These are phyloP conservation scores for Phascolomyces articulosus DNA, from an alignment of 371 early-diverging fungal genomes.

Conservation along the genomic window DNA sequence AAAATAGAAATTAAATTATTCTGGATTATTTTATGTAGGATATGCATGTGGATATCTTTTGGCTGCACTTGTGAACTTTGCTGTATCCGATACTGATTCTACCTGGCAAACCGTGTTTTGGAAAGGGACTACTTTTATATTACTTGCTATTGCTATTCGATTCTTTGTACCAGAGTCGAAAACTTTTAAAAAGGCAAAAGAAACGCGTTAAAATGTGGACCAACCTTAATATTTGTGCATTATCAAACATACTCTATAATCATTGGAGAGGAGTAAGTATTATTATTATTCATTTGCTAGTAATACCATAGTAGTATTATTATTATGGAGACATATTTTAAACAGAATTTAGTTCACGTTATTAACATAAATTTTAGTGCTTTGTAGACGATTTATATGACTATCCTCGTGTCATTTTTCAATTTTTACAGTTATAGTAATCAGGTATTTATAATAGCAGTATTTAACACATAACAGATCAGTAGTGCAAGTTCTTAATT, in stretches of 20 bases:
- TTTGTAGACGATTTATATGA: slow-evolving; percentile 58
- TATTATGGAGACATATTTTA: too few species aligned
- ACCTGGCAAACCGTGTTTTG: slow-evolving; percentile 74
- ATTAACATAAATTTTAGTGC: too few species aligned
- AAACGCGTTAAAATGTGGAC: slow-evolving; percentile 26
- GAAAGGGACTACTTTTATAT: slow-evolving; percentile 63
- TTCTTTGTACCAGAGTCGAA: slow-evolving; percentile 68
- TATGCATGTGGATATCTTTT: slow-evolving; percentile 69
- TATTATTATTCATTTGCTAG: not conserved
- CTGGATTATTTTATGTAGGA: too few species aligned
- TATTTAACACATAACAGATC: too few species aligned
- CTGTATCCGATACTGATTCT: slow-evolving; percentile 38
- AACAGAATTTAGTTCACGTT: too few species aligned
- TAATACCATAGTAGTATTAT: too few species aligned
- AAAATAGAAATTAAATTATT: too few species aligned
- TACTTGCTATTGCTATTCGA: slow-evolving; percentile 58
- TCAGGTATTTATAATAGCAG: slow-evolving; percentile 54
- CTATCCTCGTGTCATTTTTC: slow-evolving; percentile 62
- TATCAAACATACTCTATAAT: not conserved
- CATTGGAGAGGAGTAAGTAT: not conserved
- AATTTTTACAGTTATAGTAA: slow-evolving; percentile 73
- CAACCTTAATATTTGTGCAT: too few species aligned
- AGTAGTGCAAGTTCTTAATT: slow-evolving; percentile 70
- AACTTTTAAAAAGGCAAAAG: slow-evolving; percentile 44
- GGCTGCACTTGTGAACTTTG: slow-evolving; percentile 56